Evolutionary conservation across 129 eudicot genomes (phyloP), one percentile per base, ranked within the genome.

Genomic region (Kitagawia praeruptora): DNA sequence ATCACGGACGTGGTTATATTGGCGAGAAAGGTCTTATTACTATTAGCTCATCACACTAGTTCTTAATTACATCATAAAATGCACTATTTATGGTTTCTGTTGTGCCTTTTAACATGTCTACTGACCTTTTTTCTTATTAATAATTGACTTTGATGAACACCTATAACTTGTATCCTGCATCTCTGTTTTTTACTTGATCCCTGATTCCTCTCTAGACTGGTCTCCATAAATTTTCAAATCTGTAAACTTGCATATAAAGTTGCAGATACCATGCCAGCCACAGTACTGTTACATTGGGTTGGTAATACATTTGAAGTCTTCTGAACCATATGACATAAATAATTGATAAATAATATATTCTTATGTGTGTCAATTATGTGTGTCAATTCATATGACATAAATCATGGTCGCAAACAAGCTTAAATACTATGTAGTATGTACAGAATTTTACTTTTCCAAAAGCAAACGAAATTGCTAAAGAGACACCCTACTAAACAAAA

Each of bases 1-100:
- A 82, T 27, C 88, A 88, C 38, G 80, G 76, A 38, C 86, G 85
- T 18, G 91, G 88, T 31, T 87, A 87, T 72, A 87, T 87, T 23
- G 93, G 93, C 41, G 93, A 89, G 76, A 89, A 89, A 83, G 93
- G 93, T 89, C 76, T 31, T 75, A 4, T 64, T 31, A 64, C 16
- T 25, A 64, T 8, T 2, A 64, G 40, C 3, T 64, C 2, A 54
- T 64, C 18, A 31, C 3, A 54, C 63, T 13, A 3, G 23, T 54
- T 54, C 63, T 54, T 54, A 7, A 54, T 21, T 21, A 54, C 21
- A 11, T 8, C 63, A 2, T 19, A 21, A 54, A 19, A 54, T 54
- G 63, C 63, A 19, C 9, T 54, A 54, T 18, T 19, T 54, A 19
- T 54, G 8, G 27, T 19, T 54, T 54, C 27, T 19, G 27, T 54